Conservation (phyloP, 192 early-diverging fungal species). For the Coemansia sp. region DNA sequence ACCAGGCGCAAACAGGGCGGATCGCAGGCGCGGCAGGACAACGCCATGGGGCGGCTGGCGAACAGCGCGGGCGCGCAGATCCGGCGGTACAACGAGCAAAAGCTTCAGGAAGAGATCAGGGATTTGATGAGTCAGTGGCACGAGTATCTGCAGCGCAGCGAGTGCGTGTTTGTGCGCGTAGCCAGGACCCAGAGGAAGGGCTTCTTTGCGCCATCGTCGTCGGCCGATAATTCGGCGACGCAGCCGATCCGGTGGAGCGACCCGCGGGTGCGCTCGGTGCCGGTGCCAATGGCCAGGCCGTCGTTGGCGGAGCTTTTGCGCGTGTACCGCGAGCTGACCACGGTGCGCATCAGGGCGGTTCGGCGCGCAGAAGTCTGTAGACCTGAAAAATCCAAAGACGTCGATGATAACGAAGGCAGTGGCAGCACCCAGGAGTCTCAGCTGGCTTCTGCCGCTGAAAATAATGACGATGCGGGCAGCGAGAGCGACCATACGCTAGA, state of each 20-base stretch:
- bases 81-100: slow-evolving; percentile 86
- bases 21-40: slow-evolving; percentile 80
- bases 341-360: slow-evolving; percentile 21
- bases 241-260: slow-evolving; percentile 44
- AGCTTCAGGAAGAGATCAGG: slow-evolving; percentile 77
- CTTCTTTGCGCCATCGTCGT: slow-evolving; percentile 17
- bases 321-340: slow-evolving; percentile 32
- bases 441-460: slow-evolving; percentile 9
- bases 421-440: not conserved
- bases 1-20: slow-evolving; percentile 96
- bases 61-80: slow-evolving; percentile 84
- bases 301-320: slow-evolving; percentile 49
- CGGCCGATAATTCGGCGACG: not conserved
- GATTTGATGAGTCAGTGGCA: slow-evolving; percentile 73
- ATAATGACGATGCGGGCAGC: not conserved
- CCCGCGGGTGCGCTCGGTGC: slow-evolving; percentile 63
- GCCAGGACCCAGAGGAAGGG: slow-evolving; percentile 15
- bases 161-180: slow-evolving; percentile 77
- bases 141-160: slow-evolving; percentile 58
- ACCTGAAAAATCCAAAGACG: too few relatives aligned
- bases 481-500: slow-evolving; percentile 42
- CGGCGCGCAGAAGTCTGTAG: not conserved
- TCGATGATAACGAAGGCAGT: too few relatives aligned
- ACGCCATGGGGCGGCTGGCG: slow-evolving; percentile 77
- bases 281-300: slow-evolving; percentile 78